Conservation (phyloP, 2,329 filamentous ascomycete species). For the Cladophialophora psammophila region DNA sequence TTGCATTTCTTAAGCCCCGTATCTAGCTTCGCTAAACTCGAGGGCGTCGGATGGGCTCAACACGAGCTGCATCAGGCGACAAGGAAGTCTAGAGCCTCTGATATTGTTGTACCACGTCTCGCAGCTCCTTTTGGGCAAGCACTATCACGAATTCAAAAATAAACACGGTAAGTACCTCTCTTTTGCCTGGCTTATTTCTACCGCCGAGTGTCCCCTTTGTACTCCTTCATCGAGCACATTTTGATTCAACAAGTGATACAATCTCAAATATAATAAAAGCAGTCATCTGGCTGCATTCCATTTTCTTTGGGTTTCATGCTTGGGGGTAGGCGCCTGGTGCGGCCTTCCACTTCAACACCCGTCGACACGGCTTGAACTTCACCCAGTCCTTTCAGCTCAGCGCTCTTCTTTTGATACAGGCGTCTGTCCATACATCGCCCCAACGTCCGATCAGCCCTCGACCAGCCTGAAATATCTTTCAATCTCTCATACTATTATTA, state of each 20-base stretch:
- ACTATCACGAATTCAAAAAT: constrained; percentile 20
- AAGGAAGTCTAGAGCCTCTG: constrained; percentile 21
- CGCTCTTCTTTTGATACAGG: constrained; percentile 11
- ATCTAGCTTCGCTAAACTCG: constrained; percentile 12
- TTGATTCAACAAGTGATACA: neutral
- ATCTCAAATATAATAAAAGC: neutral
- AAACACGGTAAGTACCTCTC: constrained; percentile 12
- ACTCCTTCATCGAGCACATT: constrained; percentile 1
- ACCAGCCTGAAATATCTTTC: neutral
- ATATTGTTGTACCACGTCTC: constrained; percentile 14
- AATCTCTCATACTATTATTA: neutral
- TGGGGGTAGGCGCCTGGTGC: constrained; percentile 6
- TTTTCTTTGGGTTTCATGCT: constrained; percentile 16
- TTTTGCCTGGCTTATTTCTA: constrained; percentile 18
- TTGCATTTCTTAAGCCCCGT: constrained; percentile 9
- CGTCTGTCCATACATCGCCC: constrained; percentile 12
- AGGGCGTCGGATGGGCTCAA: constrained; percentile 4
- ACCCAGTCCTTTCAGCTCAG: constrained; percentile 11
- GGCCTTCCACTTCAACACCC: neutral
- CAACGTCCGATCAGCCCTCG: neutral
- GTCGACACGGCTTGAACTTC: neutral
- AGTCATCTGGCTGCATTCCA: neutral
- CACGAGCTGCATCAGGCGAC: constrained; percentile 15
- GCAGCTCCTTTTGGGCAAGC: constrained; percentile 4
- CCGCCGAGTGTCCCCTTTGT: neutral